Percentiles rank a stretch among this genome's conserved stretches.
These are phyloP conservation scores for Mortierella hygrophila DNA, from an alignment of 192 early-diverging fungal species.

Conservation along the genomic window DNA sequence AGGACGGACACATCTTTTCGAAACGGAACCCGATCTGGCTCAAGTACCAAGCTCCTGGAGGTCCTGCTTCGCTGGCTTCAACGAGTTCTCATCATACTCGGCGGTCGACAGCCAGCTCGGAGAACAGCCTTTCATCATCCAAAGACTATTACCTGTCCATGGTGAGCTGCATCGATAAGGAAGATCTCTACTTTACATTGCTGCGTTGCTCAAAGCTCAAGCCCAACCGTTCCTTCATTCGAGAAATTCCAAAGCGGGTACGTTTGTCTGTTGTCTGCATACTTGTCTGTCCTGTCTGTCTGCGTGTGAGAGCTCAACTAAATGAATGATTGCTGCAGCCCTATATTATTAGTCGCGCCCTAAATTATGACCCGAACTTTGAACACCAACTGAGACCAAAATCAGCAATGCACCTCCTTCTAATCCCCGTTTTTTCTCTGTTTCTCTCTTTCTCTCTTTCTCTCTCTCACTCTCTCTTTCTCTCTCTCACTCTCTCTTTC, in stretches of 20 bases:
- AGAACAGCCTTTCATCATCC: slow-evolving; percentile 3
- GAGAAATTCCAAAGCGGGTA: slow-evolving; percentile 53
- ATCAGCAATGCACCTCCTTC: not conserved
- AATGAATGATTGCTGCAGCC: not conserved
- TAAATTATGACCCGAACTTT: slow-evolving; percentile 1
- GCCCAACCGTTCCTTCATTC: slow-evolving; percentile 30
- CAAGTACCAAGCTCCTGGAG: slow-evolving; percentile 34
- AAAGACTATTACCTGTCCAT: slow-evolving; percentile 67
- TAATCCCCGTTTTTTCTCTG: not conserved
- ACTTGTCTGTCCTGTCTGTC: not conserved
- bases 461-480: not conserved
- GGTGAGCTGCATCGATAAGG: slow-evolving; percentile 79
- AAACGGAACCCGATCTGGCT: slow-evolving; percentile 67
- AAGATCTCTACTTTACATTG: slow-evolving; percentile 92
- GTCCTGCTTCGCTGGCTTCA: slow-evolving; percentile 7
- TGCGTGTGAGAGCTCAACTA: slow-evolving; percentile 1
- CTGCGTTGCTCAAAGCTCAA: slow-evolving; percentile 73
- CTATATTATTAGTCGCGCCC: slow-evolving; percentile 5
- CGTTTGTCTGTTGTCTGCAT: slow-evolving; percentile 4
- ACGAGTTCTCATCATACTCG: slow-evolving; percentile 15
- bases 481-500: no score
- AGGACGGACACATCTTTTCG: slow-evolving; percentile 76
- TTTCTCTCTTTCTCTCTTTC: not conserved
- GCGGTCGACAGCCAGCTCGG: slow-evolving; percentile 23
- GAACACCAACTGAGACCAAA: not conserved